phyloP scores from a whole-genome alignment of 176 grass and related monocot species.

The Poa annua region DNA sequence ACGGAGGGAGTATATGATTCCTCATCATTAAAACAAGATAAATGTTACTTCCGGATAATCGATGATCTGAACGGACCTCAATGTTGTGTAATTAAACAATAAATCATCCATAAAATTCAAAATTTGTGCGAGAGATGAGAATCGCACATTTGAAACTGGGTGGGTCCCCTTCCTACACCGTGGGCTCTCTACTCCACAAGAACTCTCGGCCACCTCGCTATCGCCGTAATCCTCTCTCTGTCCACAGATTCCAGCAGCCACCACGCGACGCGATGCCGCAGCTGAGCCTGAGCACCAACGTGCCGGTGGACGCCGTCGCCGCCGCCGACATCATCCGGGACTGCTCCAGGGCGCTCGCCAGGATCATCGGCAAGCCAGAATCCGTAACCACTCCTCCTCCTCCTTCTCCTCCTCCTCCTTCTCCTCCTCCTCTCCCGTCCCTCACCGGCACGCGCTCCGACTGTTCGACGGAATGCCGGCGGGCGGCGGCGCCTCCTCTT shows the following conservation, averaged over 20 bases:
- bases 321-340: constrained; percentile 93
- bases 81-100: too few relatives aligned
- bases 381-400: constrained; percentile 44
- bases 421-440: background rate
- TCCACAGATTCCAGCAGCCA: constrained; percentile 17
- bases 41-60: too few relatives aligned
- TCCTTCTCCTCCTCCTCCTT: background rate
- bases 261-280: constrained; percentile 65
- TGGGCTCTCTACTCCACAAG: background rate
- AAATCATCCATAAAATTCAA: too few relatives aligned
- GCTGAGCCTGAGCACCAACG: constrained; percentile 86
- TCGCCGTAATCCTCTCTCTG: constrained; percentile 6
- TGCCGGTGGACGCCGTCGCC: constrained; percentile 83
- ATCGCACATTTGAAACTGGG: background rate
- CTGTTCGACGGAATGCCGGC: constrained; percentile 47
- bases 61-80: too few relatives aligned
- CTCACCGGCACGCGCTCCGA: background rate
- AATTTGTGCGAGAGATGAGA: too few relatives aligned
- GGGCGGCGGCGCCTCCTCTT: constrained; percentile 31
- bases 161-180: background rate
- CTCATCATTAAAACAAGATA: too few relatives aligned
- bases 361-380: constrained; percentile 93
- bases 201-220: background rate
- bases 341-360: constrained; percentile 73
- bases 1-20: too few relatives aligned